A percentile compares a stretch with the other conserved stretches of the same genome.
Conservation (phyloP, 768 basidiomycete species). For the Lentinus tigrinus region DNA sequence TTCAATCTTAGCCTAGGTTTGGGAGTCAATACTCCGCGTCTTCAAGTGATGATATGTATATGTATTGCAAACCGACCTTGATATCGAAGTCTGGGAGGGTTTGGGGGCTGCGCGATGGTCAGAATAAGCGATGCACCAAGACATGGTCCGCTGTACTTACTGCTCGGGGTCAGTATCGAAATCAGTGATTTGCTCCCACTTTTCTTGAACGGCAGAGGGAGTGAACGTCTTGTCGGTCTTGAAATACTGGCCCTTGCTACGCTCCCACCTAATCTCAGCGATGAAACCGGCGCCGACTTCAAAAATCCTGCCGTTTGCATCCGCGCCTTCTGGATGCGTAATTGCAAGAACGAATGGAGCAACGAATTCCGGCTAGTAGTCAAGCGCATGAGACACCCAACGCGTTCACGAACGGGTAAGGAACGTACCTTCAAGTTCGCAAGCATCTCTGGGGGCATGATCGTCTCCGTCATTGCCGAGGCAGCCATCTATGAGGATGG, state of each 20-base stretch:
- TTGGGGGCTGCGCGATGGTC: conserved; percentile 50
- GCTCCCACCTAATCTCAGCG: conserved; percentile 91
- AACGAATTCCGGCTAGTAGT: conserved; percentile 76
- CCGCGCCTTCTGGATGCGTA: conserved; percentile 79
- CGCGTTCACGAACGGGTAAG: background rate
- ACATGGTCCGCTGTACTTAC: conserved; percentile 39
- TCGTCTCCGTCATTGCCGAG: conserved; percentile 91
- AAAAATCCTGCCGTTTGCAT: conserved; percentile 80
- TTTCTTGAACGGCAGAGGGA: conserved; percentile 87
- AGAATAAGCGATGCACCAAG: background rate
- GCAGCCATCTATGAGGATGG: conserved; percentile 71
- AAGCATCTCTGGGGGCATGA: conserved; percentile 94
- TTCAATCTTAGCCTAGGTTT: conserved; percentile 26
- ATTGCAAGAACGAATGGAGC: conserved; percentile 90
- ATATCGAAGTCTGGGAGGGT: conserved; percentile 62
- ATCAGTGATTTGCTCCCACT: conserved; percentile 80
- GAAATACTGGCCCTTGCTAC: conserved; percentile 84
- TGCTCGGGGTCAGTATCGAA: conserved; percentile 64
- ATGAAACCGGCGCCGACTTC: conserved; percentile 93
- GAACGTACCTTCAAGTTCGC: conserved; percentile 69
- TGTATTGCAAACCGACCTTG: conserved; percentile 36
- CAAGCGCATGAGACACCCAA: background rate
- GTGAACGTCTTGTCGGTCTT: conserved; percentile 89
- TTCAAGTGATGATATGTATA: background rate
- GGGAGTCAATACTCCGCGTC: background rate